These are phyloP conservation scores for Albifimbria verrucaria DNA, from an alignment of 2,329 filamentous ascomycete species.

Conservation along the genomic window DNA sequence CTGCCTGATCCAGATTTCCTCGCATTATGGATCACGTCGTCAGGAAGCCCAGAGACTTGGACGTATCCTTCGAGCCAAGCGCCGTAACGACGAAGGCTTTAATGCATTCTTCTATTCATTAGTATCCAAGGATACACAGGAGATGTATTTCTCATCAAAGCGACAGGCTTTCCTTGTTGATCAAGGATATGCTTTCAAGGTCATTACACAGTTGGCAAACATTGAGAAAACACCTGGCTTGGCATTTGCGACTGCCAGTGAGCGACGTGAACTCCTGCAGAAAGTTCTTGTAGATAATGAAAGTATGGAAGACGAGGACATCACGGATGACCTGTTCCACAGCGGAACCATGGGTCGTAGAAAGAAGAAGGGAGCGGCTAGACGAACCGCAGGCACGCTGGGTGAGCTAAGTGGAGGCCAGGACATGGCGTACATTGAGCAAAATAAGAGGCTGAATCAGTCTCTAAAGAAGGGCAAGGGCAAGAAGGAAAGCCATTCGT, in stretches of 20 bases:
- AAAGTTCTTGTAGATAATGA: constrained; percentile 89
- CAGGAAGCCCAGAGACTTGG: constrained; percentile 94
- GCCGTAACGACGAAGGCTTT: constrained; percentile 95
- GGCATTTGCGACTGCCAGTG: constrained; percentile 73
- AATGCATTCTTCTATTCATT: constrained; percentile 99
- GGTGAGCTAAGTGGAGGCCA: constrained; percentile 86
- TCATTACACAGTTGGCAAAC: constrained; percentile 91
- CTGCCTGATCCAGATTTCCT: constrained; percentile 94
- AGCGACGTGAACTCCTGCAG: constrained; percentile 81
- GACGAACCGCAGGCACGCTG: constrained; percentile 79
- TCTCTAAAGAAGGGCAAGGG: constrained; percentile 33
- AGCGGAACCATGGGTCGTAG: constrained; percentile 43
- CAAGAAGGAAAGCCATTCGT: constrained; percentile 35
- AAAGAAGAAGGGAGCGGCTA: constrained; percentile 57
- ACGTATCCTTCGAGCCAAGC: constrained; percentile 89
- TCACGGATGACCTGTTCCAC: constrained; percentile 42
- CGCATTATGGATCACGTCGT: constrained; percentile 93
- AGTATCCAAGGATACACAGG: constrained; percentile 93
- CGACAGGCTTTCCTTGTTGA: constrained; percentile 96
- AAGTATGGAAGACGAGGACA: constrained; percentile 67
- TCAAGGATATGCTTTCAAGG: constrained; percentile 98
- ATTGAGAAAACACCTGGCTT: constrained; percentile 81
- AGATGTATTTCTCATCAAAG: constrained; percentile 98
- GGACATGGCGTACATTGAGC: constrained; percentile 94
- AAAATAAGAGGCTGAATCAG: constrained; percentile 67